Base-by-base conservation (phyloP, 768 basidiomycete species). In the Mycena epipterygia region DNA sequence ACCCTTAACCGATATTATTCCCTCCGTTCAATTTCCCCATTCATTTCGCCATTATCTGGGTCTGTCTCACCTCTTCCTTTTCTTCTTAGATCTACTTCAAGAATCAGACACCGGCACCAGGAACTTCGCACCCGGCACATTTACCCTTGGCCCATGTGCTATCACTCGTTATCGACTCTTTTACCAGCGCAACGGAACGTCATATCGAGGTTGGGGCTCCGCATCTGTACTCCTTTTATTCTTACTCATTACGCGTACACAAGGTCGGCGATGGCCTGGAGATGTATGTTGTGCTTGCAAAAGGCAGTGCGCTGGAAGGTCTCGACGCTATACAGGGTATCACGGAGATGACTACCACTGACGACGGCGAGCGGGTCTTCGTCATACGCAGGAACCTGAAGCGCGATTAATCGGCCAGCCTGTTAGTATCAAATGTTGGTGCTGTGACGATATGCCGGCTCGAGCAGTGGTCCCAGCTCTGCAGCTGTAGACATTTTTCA, bases 201-300 rank as follows among this genome's bases (percentile, higher is more conserved):
- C 97, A 99, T 82, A 99, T 99, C 78, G 97, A 99, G 90, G 94
- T 94, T 70, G 70, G n/a, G 86, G 76, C 37, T 73, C 67, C 61
- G 3, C 32, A 27, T 71, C 70, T 57, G 17, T 58, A 51, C 46
- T 25, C 25, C 13, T 39, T 37, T 35, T 48, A 5, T 61, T 16
- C 12, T 37, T 49, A 46, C 64, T 63, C 44, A 65, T 55, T 21
- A 49, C 39, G 64, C 55, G 12, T 42, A 27, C 39, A 46, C 74
- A 95, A n/a, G 94, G 97, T 99, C 72, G 97, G 97, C 49, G 97
- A 99, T 79, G 95, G 95, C 5, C 88, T 99, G 39, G 96, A 99
- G 79, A 94, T 97, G 71, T 97, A 92, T 77, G 87, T 98, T 64
- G 91, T 95, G 51, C 86, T 97, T 49, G 89, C 94, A 37, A 89